Evolutionary conservation across 2,329 filamentous ascomycete species (phyloP).

Genomic region (Nothomitra cinnamomea): DNA sequence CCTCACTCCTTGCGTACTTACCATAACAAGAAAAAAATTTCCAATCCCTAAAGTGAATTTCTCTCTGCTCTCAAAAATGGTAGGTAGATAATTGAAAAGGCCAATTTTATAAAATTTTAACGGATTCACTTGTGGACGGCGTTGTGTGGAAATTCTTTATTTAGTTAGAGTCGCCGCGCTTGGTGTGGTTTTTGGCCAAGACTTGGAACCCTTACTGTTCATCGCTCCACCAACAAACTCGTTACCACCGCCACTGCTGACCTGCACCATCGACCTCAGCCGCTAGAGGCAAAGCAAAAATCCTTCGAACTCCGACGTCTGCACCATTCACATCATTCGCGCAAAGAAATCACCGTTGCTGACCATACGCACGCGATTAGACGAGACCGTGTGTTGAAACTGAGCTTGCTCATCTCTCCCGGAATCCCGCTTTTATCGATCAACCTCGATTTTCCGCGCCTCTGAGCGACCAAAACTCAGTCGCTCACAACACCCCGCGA

Average conservation of each 20-base stretch:
- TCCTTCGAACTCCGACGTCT: background rate
- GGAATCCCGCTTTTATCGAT: background rate
- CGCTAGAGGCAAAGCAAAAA: background rate
- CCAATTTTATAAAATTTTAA: no score
- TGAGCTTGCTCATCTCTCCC: background rate
- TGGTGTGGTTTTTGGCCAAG: background rate
- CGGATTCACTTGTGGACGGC: no score
- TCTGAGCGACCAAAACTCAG: background rate
- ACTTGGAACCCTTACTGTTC: conserved; percentile 1
- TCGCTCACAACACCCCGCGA: no score
- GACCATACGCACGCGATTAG: background rate
- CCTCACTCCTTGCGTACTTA: no score
- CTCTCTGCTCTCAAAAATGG: no score
- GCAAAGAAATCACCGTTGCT: background rate
- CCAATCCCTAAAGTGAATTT: no score
- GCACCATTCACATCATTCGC: background rate
- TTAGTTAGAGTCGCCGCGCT: background rate
- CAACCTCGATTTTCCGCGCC: background rate
- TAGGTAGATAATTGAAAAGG: no score
- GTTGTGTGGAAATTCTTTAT: background rate
- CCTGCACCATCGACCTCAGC: conserved; percentile 2
- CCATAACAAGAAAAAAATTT: no score
- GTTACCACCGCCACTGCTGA: conserved; percentile 2
- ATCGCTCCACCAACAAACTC: conserved; percentile 3
- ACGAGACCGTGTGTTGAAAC: background rate